Percentiles rank a stretch among this genome's conserved stretches.
phyloP scores from a whole-genome alignment of 2,329 filamentous ascomycete species.

The Lasiodiplodia sp. region DNA sequence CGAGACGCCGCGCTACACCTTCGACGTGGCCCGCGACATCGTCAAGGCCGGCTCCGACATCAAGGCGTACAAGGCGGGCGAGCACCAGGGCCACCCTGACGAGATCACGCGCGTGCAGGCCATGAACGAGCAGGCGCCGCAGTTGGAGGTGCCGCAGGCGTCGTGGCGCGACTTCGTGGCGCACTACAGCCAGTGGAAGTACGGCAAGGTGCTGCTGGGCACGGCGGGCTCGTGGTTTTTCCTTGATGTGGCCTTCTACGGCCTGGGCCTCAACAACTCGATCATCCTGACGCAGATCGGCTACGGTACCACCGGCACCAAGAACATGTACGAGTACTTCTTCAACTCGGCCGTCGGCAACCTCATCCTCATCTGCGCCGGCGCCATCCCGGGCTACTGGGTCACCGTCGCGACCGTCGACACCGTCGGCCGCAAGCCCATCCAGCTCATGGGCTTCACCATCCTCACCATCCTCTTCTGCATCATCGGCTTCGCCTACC shows the following conservation, averaged over 20 bases:
- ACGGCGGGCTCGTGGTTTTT: constrained; percentile 87
- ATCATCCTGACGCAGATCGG: constrained; percentile 76
- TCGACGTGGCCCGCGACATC: constrained; percentile 78
- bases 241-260: constrained; percentile 66
- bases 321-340: constrained; percentile 68
- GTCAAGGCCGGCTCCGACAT: constrained; percentile 77
- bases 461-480: constrained; percentile 58
- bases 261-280: constrained; percentile 76
- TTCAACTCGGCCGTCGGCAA: constrained; percentile 81
- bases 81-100: constrained; percentile 69
- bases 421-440: constrained; percentile 77
- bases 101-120: constrained; percentile 69
- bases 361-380: constrained; percentile 78
- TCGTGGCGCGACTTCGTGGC: constrained; percentile 73
- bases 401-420: constrained; percentile 78
- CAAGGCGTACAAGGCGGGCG: constrained; percentile 75
- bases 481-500: constrained; percentile 58
- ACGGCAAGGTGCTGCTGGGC: constrained; percentile 76
- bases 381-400: constrained; percentile 84
- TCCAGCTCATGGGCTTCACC: constrained; percentile 67
- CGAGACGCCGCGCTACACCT: constrained; percentile 87
- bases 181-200: constrained; percentile 75
- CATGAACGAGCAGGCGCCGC: constrained; percentile 60
- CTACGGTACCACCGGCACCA: constrained; percentile 66
- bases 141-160: constrained; percentile 72